phyloP scores from a whole-genome alignment of 371 early-diverging fungal genomes.

The Choanephora cucurbitarum region DNA sequence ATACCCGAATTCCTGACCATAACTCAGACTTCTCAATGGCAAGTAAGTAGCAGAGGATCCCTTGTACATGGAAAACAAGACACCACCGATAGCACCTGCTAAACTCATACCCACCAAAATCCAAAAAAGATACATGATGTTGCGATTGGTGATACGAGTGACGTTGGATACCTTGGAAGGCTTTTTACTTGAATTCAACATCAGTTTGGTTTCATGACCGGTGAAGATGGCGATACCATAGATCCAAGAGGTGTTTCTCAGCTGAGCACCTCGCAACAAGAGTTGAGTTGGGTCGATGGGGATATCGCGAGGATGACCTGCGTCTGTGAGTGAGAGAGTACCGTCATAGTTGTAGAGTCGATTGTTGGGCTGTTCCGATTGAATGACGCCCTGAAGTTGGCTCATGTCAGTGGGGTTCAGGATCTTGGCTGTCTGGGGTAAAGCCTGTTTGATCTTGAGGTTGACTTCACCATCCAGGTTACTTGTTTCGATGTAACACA shows the following conservation, averaged over 20 bases:
- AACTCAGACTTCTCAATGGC: background rate
- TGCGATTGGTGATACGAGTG: slow-evolving; percentile 89
- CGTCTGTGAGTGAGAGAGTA: slow-evolving; percentile 58
- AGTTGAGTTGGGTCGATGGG: slow-evolving; percentile 84
- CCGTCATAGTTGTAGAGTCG: slow-evolving; percentile 88
- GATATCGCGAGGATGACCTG: slow-evolving; percentile 56
- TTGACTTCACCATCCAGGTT: slow-evolving; percentile 97
- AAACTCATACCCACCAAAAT: slow-evolving; percentile 85
- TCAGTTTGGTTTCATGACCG: slow-evolving; percentile 89
- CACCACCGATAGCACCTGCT: slow-evolving; percentile 79
- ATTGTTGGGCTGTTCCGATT: slow-evolving; percentile 87
- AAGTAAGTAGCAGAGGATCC: background rate
- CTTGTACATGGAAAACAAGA: slow-evolving; percentile 54
- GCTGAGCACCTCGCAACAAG: slow-evolving; percentile 79
- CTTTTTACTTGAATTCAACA: slow-evolving; percentile 78
- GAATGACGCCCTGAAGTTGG: slow-evolving; percentile 60
- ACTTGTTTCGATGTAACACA: slow-evolving; percentile 95
- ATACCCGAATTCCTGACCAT: slow-evolving; percentile 59
- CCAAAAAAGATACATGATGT: slow-evolving; percentile 89
- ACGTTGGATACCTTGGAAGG: slow-evolving; percentile 60
- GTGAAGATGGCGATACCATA: slow-evolving; percentile 87
- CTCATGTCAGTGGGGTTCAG: slow-evolving; percentile 64
- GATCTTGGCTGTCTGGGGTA: slow-evolving; percentile 69
- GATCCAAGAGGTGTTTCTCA: slow-evolving; percentile 86
- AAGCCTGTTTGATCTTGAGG: slow-evolving; percentile 88